These are phyloP conservation scores for Balakata baccata DNA, from an alignment of 345 rosid species.

Conservation along the genomic window DNA sequence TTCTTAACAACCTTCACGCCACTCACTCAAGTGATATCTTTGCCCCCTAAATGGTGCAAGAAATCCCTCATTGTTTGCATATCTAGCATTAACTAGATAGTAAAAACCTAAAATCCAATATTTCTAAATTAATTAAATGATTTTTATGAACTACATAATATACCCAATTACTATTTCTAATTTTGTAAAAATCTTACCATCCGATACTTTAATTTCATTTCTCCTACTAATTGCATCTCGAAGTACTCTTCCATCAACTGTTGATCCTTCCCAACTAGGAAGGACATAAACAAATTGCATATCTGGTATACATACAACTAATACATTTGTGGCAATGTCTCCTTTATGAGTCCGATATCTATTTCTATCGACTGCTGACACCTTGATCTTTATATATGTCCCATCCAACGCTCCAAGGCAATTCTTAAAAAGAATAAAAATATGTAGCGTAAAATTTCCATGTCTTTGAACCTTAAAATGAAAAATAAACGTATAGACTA, in stretches of 20 bases:
- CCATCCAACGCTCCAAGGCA: conserved; percentile 19
- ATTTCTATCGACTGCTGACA: neutral
- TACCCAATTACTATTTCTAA: too few relatives aligned
- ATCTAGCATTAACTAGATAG: neutral
- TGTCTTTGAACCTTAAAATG: neutral
- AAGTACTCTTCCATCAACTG: neutral
- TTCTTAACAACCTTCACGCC: neutral
- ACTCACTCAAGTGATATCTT: neutral
- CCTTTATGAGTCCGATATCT: neutral
- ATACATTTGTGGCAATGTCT: conserved; percentile 4
- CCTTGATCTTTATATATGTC: conserved; percentile 5
- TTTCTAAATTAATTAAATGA: too few relatives aligned
- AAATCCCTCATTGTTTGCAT: neutral
- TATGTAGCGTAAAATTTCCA: too few relatives aligned
- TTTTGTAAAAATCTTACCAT: neutral
- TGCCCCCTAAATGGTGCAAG: conserved; percentile 2
- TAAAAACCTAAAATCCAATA: neutral
- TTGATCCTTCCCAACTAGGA: neutral
- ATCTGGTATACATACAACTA: neutral
- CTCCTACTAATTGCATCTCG: neutral
- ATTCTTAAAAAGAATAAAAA: conserved; percentile 3
- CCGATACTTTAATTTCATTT: neutral
- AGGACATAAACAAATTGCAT: conserved; percentile 8
- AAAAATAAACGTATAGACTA: too few relatives aligned
- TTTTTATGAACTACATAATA: too few relatives aligned